Evolutionary conservation across 2,329 filamentous ascomycete species (phyloP), one percentile per base, ranked within the genome.

Genomic region (Colletotrichum sp.): DNA sequence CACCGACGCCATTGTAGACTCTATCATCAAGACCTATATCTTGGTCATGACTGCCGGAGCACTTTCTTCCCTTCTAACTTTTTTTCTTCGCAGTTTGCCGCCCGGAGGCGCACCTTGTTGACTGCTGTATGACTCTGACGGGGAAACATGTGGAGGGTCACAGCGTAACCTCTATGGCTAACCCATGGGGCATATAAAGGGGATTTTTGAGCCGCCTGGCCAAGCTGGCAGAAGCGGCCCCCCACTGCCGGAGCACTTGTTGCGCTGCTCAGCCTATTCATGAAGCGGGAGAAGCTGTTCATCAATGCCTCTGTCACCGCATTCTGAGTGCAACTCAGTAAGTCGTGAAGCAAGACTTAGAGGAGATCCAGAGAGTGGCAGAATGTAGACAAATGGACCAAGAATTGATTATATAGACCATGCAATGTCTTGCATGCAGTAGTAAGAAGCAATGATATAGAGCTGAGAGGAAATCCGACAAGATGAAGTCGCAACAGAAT

Each of bases 221-320:
- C n/a, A n/a, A n/a, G n/a, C n/a, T n/a, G n/a, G n/a, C n/a, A n/a
- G n/a, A n/a, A n/a, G n/a, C n/a, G n/a, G n/a, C n/a, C n/a, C n/a
- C n/a, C n/a, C n/a, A 79, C 78, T 4, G 80, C 81, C 3, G 84
- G 84, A 5, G 79, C 82, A 13, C 52, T 85, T 21, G 78, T 78
- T 2, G 13, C 81, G 26, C 76, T 84, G 8, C 77, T 81, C 52
- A 83, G 82, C 60, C 34, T 82, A 9, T 77, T 78, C 8, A 81
- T 86, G 82, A 85, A 84, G 79, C 78, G 82, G 59, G 83, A 84
- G 77, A 83, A 81, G 75, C 70, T 85, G 34, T 84, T 85, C 0
- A 21, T 21, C 44, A 13, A 49, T 13, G 2, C n/a, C 3, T n/a
- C n/a, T 1, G 44, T 49, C 2, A 4, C 44, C n/a, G 44, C 18